A percentile compares a stretch with the other conserved stretches of the same genome.
Conservation (phyloP, 768 basidiomycete species). For the Lactarius quietus region DNA sequence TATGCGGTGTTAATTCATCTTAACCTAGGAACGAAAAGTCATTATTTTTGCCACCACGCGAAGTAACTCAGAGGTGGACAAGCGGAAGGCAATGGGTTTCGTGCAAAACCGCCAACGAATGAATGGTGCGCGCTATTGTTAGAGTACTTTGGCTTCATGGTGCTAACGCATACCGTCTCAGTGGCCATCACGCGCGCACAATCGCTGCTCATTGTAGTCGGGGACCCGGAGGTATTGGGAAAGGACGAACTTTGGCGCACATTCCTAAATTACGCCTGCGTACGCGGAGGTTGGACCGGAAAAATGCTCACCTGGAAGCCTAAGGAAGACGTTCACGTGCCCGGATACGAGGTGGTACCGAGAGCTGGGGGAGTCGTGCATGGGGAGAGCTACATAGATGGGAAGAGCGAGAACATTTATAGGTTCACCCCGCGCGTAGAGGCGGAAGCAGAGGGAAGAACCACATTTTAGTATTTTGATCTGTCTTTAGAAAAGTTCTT, state of each 20-base stretch:
- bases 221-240: slow-evolving; percentile 54
- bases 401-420: slow-evolving; percentile 2
- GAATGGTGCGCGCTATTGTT: slow-evolving; percentile 35
- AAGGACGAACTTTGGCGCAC: slow-evolving; percentile 57
- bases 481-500: too few species aligned
- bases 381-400: slow-evolving; percentile 12
- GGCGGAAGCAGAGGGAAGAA: too few species aligned
- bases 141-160: not conserved
- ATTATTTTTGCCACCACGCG: slow-evolving; percentile 40
- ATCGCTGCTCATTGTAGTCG: slow-evolving; percentile 59
- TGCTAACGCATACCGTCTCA: slow-evolving; percentile 27
- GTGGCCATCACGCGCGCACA: slow-evolving; percentile 67
- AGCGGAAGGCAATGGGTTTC: slow-evolving; percentile 36
- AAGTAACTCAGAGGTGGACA: slow-evolving; percentile 32
- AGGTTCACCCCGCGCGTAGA: not conserved
- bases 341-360: not conserved
- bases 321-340: not conserved
- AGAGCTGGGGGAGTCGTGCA: not conserved
- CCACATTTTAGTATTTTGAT: too few species aligned
- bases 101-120: slow-evolving; percentile 37
- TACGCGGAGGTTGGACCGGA: slow-evolving; percentile 52
- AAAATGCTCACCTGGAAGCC: slow-evolving; percentile 38
- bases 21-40: slow-evolving; percentile 35
- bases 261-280: slow-evolving; percentile 56
- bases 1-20: too few species aligned